Percentiles rank a stretch among this genome's conserved stretches.
phyloP scores from a whole-genome alignment of 345 rosid species.

The Pelargonium nanum region DNA sequence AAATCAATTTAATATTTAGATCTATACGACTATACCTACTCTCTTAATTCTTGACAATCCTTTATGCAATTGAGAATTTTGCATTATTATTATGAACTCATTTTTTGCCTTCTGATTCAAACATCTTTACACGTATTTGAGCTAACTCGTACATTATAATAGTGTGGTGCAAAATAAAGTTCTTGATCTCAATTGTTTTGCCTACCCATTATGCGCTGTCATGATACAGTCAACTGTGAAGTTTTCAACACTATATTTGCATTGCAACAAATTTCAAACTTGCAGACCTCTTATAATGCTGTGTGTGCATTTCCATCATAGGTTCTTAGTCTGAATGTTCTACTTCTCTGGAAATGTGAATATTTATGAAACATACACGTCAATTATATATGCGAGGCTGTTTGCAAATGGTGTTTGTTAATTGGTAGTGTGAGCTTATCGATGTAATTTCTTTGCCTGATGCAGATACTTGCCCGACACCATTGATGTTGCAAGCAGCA shows the following conservation, averaged over 20 bases:
- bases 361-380: neutral
- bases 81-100: too few species aligned
- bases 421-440: neutral
- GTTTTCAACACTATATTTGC: too few species aligned
- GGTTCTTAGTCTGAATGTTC: neutral
- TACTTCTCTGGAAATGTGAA: neutral
- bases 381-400: neutral
- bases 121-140: too few species aligned
- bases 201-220: too few species aligned
- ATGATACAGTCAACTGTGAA: too few species aligned
- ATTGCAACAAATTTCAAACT: neutral
- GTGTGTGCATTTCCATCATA: neutral
- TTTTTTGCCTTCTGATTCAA: too few species aligned
- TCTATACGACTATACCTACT: too few species aligned
- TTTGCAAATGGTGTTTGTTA: neutral
- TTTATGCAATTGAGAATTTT: neutral
- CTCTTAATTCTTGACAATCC: neutral
- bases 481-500: constrained; percentile 55
- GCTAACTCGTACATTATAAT: too few species aligned
- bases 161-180: too few species aligned
- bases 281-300: neutral
- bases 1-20: neutral
- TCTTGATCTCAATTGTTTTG: too few species aligned
- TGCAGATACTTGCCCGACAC: constrained; percentile 63
- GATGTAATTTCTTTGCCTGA: neutral